phyloP scores from a whole-genome alignment of 352 stramenopile species.

The Globisporangium perplexum region DNA sequence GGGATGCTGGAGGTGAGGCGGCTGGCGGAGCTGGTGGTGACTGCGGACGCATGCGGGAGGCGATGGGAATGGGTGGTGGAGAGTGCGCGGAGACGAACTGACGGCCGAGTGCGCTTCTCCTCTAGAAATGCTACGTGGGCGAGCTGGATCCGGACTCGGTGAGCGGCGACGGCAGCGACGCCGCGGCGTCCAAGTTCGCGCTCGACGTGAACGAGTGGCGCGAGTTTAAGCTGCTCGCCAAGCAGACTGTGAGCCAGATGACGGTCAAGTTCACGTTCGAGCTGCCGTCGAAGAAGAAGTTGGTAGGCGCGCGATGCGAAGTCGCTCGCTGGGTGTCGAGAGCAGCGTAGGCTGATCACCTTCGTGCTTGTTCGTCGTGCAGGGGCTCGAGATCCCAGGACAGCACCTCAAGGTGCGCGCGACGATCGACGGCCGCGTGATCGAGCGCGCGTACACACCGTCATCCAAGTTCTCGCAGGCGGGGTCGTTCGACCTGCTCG shows the following conservation, averaged over 20 bases:
- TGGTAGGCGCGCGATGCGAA: too few species aligned
- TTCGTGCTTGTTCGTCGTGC: background rate
- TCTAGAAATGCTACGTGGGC: conserved; percentile 74
- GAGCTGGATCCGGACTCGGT: conserved; percentile 55
- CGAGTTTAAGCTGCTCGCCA: conserved; percentile 51
- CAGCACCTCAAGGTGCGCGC: conserved; percentile 80
- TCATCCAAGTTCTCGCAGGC: conserved; percentile 66
- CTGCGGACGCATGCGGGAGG: background rate
- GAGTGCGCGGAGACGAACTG: background rate
- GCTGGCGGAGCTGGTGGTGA: background rate
- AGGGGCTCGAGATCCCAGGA: conserved; percentile 63
- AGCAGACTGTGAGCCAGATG: conserved; percentile 45
- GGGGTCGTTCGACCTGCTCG: conserved; percentile 60
- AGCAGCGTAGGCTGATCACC: background rate
- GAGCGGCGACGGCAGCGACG: background rate
- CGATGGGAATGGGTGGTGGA: conserved; percentile 1
- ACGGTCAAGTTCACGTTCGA: conserved; percentile 80
- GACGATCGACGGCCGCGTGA: conserved; percentile 65
- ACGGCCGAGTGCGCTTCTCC: background rate
- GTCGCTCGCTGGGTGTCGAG: background rate
- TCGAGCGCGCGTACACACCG: conserved; percentile 74
- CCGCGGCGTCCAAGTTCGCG: conserved; percentile 34
- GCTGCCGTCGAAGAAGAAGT: conserved; percentile 48
- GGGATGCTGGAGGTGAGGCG: conserved; percentile 70
- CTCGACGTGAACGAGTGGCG: conserved; percentile 65